Conservation (phyloP, 345 rosid genomes). For the Melaleuca alternifolia region DNA sequence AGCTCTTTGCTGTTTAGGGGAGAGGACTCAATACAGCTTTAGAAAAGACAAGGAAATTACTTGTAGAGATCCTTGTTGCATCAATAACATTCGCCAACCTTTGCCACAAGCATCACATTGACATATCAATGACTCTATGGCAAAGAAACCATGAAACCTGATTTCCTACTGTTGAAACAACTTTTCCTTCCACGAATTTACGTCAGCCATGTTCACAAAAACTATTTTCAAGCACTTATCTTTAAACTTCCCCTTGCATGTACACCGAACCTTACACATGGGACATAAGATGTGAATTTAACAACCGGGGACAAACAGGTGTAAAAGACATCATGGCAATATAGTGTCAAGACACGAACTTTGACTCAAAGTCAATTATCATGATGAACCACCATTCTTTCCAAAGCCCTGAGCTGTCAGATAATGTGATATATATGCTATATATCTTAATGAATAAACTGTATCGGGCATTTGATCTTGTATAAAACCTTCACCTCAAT, state of each 20-base stretch:
- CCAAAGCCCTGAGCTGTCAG: background rate
- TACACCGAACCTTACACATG: background rate
- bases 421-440: background rate
- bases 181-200: background rate
- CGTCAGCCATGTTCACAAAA: background rate
- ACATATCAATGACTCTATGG: background rate
- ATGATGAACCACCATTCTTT: background rate
- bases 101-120: background rate
- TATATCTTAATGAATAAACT: background rate
- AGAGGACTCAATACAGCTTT: background rate
- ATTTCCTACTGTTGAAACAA: background rate
- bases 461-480: background rate
- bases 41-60: background rate
- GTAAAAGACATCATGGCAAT: background rate
- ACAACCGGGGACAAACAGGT: background rate
- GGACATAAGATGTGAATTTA: background rate
- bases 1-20: background rate
- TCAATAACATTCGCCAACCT: background rate
- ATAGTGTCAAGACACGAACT: background rate
- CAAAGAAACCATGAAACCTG: background rate
- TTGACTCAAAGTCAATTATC: background rate
- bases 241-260: background rate
- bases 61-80: background rate
- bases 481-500: constrained; percentile 29
- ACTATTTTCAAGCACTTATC: background rate